Conservation (phyloP, 1,284 basidiomycete genomes). For the Sporisorium reilianum region DNA sequence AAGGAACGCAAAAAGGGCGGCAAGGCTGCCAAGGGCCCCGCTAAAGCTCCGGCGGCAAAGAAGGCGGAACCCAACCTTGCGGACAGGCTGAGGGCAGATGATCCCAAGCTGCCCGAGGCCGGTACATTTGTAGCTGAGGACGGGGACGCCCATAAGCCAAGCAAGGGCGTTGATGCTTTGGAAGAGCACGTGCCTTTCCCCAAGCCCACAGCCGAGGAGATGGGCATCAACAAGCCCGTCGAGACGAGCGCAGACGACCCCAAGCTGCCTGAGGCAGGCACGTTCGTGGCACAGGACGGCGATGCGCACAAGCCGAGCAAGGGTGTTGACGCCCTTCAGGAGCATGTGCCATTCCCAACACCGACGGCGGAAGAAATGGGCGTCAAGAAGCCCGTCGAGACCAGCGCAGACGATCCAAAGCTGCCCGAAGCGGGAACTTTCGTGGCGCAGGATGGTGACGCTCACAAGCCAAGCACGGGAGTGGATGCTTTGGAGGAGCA, state of each 20-base stretch:
- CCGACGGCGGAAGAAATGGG: conserved; percentile 21
- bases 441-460: conserved; percentile 21
- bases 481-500: conserved; percentile 12
- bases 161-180: conserved; percentile 5
- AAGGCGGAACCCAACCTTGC: not conserved
- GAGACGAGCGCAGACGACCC: conserved; percentile 11
- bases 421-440: conserved; percentile 26
- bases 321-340: conserved; percentile 5
- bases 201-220: conserved; percentile 15
- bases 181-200: conserved; percentile 29
- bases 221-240: conserved; percentile 27
- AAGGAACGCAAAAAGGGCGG: conserved; percentile 1
- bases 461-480: conserved; percentile 9
- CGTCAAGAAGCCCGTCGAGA: conserved; percentile 18
- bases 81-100: conserved; percentile 6
- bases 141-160: conserved; percentile 13
- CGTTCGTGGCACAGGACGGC: conserved; percentile 23
- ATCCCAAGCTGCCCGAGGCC: conserved; percentile 21
- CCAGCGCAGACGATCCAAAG: conserved; percentile 10
- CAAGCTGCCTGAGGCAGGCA: conserved; percentile 22
- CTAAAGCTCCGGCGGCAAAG: not conserved
- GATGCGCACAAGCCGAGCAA: conserved; percentile 6
- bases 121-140: conserved; percentile 25
- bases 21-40: not conserved
- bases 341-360: conserved; percentile 26